Base-by-base conservation (phyloP, 805 yeast species). In the Debaryomyces castellii region DNA sequence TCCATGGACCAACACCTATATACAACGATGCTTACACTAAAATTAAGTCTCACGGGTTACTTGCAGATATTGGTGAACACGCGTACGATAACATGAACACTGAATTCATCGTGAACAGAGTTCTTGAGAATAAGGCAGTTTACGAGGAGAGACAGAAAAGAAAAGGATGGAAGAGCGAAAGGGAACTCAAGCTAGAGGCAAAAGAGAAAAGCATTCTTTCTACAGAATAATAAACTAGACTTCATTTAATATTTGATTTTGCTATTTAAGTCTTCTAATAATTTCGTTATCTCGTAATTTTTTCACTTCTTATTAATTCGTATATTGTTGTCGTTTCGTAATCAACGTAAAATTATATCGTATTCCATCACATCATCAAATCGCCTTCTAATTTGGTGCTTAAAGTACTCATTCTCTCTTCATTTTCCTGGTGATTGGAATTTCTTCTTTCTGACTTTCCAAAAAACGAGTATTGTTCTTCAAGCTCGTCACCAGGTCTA, bases 141-240 rank as follows among this genome's bases (percentile, higher is more conserved):
- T 94, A 88, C 61, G 89, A 87, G 59, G 92, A 85, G 55, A 82
- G 99, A 59, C 98, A 94, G 67, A 74, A 80, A 45, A 82, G 83
- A 50, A 92, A 94, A 68, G 96, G 96, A 2, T 83, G 89, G 81
- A 87, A 89, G 67, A 70, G 83, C 17, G 84, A 77, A 53, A 55
- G 54, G 9, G 77, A 72, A 49, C 50, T 44, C 44, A 52, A 57
- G 45, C 49, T 72, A n/a, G 57, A 54, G 7, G 55, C 51, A 14
- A 71, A 51, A 40, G 42, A 47, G 34, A 44, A 22, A 30, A 11
- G 17, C 10, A 20, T 20, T 30, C 7, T 16, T 30, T 5, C 34
- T 30, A 30, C 20, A 30, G 34, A 20, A 7, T 5, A 14, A 8
- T 30, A 37, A 25, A 23, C 10, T 37, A 14, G 24, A 39, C 23